Conservation (phyloP, 2,329 filamentous ascomycete genomes). For the Trichoderma aggressivum region DNA sequence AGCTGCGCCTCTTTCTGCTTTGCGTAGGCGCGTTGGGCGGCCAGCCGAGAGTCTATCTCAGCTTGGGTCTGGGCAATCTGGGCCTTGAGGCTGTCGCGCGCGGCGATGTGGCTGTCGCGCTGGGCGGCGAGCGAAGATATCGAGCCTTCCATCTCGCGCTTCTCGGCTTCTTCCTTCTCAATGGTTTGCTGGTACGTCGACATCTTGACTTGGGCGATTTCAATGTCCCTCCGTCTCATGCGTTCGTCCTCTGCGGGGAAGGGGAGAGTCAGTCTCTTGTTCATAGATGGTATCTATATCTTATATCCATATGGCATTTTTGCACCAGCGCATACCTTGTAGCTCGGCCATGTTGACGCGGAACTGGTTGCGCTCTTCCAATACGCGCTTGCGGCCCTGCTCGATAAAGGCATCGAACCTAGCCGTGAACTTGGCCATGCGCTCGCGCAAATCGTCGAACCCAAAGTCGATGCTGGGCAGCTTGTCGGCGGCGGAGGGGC, state of each 20-base stretch:
- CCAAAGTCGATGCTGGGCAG: constrained; percentile 92
- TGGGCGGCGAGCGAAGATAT: constrained; percentile 57
- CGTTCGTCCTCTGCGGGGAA: constrained; percentile 73
- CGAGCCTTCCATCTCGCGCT: constrained; percentile 66
- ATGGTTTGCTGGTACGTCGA: constrained; percentile 69
- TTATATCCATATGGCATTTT: not conserved
- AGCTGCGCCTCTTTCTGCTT: constrained; percentile 77
- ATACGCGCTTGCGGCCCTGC: constrained; percentile 78
- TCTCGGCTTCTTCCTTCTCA: constrained; percentile 74
- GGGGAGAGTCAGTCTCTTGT: not conserved
- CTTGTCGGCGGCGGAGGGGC: constrained; percentile 68
- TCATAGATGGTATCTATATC: not conserved
- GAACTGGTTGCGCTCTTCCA: constrained; percentile 93
- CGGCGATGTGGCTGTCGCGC: constrained; percentile 57
- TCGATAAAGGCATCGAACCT: constrained; percentile 95
- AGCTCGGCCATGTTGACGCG: constrained; percentile 85
- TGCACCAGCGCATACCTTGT: constrained; percentile 61
- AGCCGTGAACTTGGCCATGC: constrained; percentile 88
- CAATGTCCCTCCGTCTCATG: constrained; percentile 83
- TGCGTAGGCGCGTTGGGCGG: constrained; percentile 70
- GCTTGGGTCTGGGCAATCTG: constrained; percentile 66
- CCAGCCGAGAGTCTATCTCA: constrained; percentile 65
- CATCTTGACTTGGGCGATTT: constrained; percentile 72
- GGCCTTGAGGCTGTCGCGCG: constrained; percentile 54
- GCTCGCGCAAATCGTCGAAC: constrained; percentile 90